Evolutionary conservation across 164 flowering plant species (phyloP).

Genomic region (Kingdonia uniflora): DNA sequence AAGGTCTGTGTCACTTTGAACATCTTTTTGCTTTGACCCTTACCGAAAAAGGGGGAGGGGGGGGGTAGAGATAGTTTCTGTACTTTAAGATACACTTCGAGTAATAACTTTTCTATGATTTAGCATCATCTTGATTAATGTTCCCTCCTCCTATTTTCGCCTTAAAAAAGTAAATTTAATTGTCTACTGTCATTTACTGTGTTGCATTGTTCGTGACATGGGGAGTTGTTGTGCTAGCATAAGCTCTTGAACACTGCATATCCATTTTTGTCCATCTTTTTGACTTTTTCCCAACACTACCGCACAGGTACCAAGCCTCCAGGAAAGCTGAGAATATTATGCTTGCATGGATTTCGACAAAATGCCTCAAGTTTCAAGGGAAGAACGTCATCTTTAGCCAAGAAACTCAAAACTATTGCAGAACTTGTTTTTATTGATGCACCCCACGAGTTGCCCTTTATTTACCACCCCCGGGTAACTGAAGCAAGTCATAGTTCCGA

Average conservation of each 20-base stretch:
- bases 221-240: too few relatives aligned
- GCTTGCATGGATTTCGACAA: conserved; percentile 97
- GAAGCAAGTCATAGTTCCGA: conserved; percentile 8
- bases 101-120: too few relatives aligned
- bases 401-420: conserved; percentile 69
- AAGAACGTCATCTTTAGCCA: conserved; percentile 78
- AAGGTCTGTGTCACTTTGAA: conserved; percentile 37
- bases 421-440: conserved; percentile 81
- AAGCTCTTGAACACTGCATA: too few relatives aligned
- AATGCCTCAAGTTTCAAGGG: conserved; percentile 91
- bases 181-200: too few relatives aligned
- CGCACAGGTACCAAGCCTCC: conserved; percentile 22
- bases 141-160: too few relatives aligned
- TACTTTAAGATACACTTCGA: too few relatives aligned
- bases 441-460: conserved; percentile 74
- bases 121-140: too few relatives aligned
- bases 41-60: too few relatives aligned
- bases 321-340: conserved; percentile 69
- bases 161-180: too few relatives aligned
- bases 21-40: not conserved
- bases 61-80: too few relatives aligned
- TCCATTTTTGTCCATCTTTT: not conserved
- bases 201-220: too few relatives aligned
- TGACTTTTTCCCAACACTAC: conserved; percentile 4
- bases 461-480: conserved; percentile 36